Evolutionary conservation across 257 asterid species (phyloP).

Genomic region (Parsonsia alboflavescens): DNA sequence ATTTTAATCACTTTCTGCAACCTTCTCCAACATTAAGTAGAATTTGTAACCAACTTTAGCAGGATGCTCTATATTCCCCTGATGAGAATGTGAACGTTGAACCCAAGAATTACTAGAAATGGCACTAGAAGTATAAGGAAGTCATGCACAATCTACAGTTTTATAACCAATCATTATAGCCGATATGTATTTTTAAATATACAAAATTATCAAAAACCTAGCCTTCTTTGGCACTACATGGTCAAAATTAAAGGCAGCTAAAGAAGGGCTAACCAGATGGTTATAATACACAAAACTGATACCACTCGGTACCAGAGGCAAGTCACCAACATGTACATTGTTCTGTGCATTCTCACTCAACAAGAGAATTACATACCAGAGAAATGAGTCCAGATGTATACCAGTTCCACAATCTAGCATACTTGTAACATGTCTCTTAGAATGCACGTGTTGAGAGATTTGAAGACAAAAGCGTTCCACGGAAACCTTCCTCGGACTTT

Average conservation of each 20-base stretch:
- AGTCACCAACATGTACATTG: slow-evolving; percentile 7
- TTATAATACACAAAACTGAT: slow-evolving; percentile 5
- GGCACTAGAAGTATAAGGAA: neutral
- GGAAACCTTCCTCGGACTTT: slow-evolving; percentile 77
- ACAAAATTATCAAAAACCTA: slow-evolving; percentile 21
- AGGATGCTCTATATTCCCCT: neutral
- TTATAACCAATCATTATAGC: slow-evolving; percentile 7
- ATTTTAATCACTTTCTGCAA: neutral
- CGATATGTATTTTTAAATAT: neutral
- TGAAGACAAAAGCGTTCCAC: slow-evolving; percentile 93
- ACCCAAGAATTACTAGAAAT: no score
- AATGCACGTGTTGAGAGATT: slow-evolving; percentile 52
- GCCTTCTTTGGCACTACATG: slow-evolving; percentile 11
- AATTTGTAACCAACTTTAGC: neutral
- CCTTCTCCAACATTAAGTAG: neutral
- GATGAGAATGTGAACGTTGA: neutral
- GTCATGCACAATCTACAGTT: neutral
- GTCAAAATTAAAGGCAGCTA: slow-evolving; percentile 12
- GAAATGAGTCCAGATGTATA: neutral
- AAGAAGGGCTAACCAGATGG: slow-evolving; percentile 9
- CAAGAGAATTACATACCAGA: neutral
- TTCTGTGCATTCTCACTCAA: slow-evolving; percentile 1
- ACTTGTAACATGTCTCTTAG: slow-evolving; percentile 64
- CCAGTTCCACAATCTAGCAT: slow-evolving; percentile 11
- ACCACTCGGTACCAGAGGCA: neutral